These are phyloP conservation scores for Luzula sylvatica DNA, from an alignment of 176 grass and related monocot genomes.

Conservation along the genomic window DNA sequence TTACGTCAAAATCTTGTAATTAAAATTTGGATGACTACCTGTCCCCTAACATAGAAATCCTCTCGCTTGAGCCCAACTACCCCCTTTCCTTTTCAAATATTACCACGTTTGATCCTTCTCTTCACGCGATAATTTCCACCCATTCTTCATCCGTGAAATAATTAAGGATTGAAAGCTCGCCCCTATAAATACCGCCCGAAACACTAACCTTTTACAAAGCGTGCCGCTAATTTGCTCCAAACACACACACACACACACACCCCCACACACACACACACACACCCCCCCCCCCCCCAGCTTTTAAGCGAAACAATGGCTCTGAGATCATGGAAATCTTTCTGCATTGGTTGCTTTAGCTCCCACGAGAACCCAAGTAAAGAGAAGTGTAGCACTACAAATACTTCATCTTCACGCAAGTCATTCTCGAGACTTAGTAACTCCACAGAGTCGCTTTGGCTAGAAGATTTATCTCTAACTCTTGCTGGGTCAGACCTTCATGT, in stretches of 20 bases:
- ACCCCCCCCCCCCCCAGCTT: constrained; percentile 5
- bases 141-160: no score
- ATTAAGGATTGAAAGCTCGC: neutral
- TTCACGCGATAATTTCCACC: no score
- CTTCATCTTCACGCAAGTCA: constrained; percentile 47
- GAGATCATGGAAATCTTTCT: constrained; percentile 5
- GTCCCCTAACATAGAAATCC: neutral
- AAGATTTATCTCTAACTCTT: constrained; percentile 65
- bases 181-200: constrained; percentile 2
- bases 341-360: constrained; percentile 1
- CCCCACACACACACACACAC: no score
- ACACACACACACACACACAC: no score
- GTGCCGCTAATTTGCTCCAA: neutral
- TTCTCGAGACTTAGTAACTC: constrained; percentile 48
- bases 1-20: no score
- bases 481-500: constrained; percentile 61
- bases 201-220: neutral
- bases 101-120: neutral
- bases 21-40: no score
- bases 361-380: neutral
- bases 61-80: constrained; percentile 10
- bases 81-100: constrained; percentile 8
- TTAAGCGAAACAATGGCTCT: neutral
- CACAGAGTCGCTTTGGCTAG: constrained; percentile 48
- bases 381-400: neutral